Evolutionary conservation across 768 basidiomycete species (phyloP), one percentile per base, ranked within the genome.

Genomic region (Calocybe gangraenosa): DNA sequence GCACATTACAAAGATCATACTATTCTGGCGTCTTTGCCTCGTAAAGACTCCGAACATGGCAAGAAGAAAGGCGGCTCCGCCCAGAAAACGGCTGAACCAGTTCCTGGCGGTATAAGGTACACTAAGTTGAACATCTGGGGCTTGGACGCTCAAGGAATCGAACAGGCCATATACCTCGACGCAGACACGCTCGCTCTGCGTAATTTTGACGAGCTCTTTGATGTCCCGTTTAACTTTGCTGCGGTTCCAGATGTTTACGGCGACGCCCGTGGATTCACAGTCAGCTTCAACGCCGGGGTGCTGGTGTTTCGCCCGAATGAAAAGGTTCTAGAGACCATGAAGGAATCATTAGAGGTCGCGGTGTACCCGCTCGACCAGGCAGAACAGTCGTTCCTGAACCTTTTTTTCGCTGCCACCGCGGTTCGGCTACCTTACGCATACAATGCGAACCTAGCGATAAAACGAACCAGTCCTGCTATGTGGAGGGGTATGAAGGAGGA

Each of bases 1-100:
- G 75, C 79, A 0, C 87, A 86, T 58, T 84, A 85, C 65, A 82
- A 82, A 58, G 81, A 80, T 30, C 61, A 63, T 39, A 52, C 59
- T 5, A 58, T 58, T 35, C 60, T 58, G 2, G 54, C 59, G 1
- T 39, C 58, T 9, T 34, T 59, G 19, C 57, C 63, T 7, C 65
- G 69, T 40, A 73, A 66, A 59, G 44, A 37, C 22, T 11, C 38
- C 3, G 25, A 37, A 10, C 13, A 25, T 2, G 21, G 31, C 8
- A 52, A 52, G 34, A 50, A 53, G 15, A 45, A 37, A 32, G 37
- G 31, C 25, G 25, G 15, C 14, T n/a, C 28, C 14, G 13, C 34
- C 9, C 18, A 22, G 21, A 35, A 35, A 34, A 18, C 34, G 10
- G 36, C 43, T 20, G 36, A 28, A 11, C 31, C 15, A 15, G 7